A percentile compares a stretch with the other conserved stretches of the same genome.
These are phyloP conservation scores for Deinandra increscens DNA, from an alignment of 129 eudicot species.

Conservation along the genomic window DNA sequence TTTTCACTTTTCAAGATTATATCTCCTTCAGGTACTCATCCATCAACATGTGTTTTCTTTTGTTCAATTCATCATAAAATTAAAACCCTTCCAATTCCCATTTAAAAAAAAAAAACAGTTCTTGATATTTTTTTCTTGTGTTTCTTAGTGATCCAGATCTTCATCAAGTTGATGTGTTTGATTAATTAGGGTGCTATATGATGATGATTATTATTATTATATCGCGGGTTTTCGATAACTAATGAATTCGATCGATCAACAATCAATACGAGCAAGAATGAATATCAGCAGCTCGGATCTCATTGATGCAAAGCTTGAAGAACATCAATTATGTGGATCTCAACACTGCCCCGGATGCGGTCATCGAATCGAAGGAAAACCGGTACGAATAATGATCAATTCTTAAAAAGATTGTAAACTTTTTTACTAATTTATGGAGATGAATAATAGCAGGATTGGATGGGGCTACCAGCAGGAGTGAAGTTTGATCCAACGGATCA, in stretches of 20 bases:
- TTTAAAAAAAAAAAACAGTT: neutral
- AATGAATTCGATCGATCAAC: conserved; percentile 20
- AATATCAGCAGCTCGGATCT: conserved; percentile 78
- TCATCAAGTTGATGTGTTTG: neutral
- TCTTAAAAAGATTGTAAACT: conserved; percentile 27
- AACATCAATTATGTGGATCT: conserved; percentile 93
- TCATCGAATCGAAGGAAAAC: conserved; percentile 91
- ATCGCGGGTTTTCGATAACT: neutral
- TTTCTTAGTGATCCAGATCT: conserved; percentile 13
- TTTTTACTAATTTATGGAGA: neutral
- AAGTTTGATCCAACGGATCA: conserved; percentile 99
- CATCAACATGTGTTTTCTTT: conserved; percentile 21
- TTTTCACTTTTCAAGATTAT: conserved; percentile 34
- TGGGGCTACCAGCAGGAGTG: conserved; percentile 99
- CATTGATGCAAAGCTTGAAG: conserved; percentile 97
- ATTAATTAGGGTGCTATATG: neutral
- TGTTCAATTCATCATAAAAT: conserved; percentile 17
- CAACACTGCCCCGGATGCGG: conserved; percentile 98
- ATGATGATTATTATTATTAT: conserved; percentile 18
- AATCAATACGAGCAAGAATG: conserved; percentile 39
- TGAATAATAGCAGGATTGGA: conserved; percentile 73
- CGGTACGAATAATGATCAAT: conserved; percentile 47
- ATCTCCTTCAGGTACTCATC: conserved; percentile 29
- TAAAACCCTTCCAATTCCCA: neutral
- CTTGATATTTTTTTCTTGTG: neutral